Evolutionary conservation across 139 green algal genomes (phyloP).

Genomic region (Micractinium conductrix): DNA sequence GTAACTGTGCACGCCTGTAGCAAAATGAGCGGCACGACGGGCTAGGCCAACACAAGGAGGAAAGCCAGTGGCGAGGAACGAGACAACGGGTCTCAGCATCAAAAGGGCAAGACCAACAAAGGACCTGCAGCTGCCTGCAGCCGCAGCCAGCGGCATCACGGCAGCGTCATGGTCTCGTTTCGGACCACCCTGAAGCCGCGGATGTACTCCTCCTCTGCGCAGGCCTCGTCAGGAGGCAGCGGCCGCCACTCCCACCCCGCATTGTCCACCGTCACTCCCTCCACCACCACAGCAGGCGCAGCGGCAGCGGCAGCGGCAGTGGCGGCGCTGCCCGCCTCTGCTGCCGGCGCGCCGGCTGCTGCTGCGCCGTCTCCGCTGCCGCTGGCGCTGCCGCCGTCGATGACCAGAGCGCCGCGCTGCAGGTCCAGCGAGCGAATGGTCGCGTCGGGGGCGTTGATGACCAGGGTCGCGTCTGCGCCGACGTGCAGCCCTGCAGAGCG

Average conservation of each 20-base stretch:
- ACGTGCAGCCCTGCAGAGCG: too few relatives aligned
- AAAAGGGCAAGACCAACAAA: too few relatives aligned
- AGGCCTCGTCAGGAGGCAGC: slow-evolving; percentile 55
- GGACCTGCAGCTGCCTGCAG: too few relatives aligned
- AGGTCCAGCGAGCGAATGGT: slow-evolving; percentile 67
- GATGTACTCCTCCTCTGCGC: slow-evolving; percentile 72
- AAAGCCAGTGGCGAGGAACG: too few relatives aligned
- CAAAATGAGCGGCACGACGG: too few relatives aligned
- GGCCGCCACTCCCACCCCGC: slow-evolving; percentile 80
- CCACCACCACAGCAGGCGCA: slow-evolving; percentile 67
- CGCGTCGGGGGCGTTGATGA: slow-evolving; percentile 78
- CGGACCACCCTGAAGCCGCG: slow-evolving; percentile 25
- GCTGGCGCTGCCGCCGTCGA: slow-evolving; percentile 49
- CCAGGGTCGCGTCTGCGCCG: slow-evolving; percentile 54
- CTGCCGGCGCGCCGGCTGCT: background rate
- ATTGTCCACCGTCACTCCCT: slow-evolving; percentile 78
- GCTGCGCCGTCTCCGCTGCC: background rate
- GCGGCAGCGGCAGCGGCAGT: too few relatives aligned
- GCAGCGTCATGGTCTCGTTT: too few relatives aligned
- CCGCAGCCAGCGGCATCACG: too few relatives aligned
- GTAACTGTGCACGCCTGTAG: too few relatives aligned
- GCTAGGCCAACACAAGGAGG: too few relatives aligned
- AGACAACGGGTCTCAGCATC: too few relatives aligned
- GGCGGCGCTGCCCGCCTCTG: too few relatives aligned
- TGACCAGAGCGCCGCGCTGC: slow-evolving; percentile 76